These are phyloP conservation scores for Isoetes taiwanensis DNA, from an alignment of 75 land plant species.

Conservation along the genomic window DNA sequence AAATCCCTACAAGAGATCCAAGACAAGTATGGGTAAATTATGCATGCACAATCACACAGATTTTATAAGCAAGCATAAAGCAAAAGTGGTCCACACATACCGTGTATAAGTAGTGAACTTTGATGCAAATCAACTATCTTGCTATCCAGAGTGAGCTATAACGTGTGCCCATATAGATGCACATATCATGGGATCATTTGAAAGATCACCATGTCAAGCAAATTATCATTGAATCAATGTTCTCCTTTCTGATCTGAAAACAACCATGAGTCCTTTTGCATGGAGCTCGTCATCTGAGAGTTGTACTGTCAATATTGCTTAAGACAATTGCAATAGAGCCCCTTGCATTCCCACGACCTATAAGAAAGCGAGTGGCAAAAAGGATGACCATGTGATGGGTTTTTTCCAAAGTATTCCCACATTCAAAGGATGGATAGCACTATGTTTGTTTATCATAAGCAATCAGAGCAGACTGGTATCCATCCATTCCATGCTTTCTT, in stretches of 20 bases:
- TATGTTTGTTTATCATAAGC: slow-evolving; percentile 16
- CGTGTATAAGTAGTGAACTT: too few relatives aligned
- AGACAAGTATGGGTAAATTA: too few relatives aligned
- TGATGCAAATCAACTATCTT: too few relatives aligned
- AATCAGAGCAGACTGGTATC: not conserved
- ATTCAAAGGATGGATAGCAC: slow-evolving; percentile 35
- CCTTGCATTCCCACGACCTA: slow-evolving; percentile 93
- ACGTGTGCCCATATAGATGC: slow-evolving; percentile 67
- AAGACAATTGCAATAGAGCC: slow-evolving; percentile 76
- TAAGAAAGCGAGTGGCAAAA: slow-evolving; percentile 55
- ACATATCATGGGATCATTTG: slow-evolving; percentile 98
- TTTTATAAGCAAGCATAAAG: too few relatives aligned
- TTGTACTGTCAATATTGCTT: slow-evolving; percentile 14
- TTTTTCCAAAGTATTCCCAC: slow-evolving; percentile 68
- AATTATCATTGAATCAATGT: too few relatives aligned
- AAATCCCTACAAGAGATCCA: slow-evolving; percentile 61
- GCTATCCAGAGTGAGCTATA: slow-evolving; percentile 54
- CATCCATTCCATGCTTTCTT: not conserved
- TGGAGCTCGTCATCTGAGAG: too few relatives aligned
- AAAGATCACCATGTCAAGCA: slow-evolving; percentile 43
- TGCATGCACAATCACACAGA: too few relatives aligned
- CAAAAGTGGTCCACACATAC: too few relatives aligned
- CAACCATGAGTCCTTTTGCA: too few relatives aligned
- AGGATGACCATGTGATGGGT: slow-evolving; percentile 46
- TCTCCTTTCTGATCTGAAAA: too few relatives aligned